phyloP scores from a whole-genome alignment of 2,329 filamentous ascomycete species.

The Tolypocladium pustulatum region DNA sequence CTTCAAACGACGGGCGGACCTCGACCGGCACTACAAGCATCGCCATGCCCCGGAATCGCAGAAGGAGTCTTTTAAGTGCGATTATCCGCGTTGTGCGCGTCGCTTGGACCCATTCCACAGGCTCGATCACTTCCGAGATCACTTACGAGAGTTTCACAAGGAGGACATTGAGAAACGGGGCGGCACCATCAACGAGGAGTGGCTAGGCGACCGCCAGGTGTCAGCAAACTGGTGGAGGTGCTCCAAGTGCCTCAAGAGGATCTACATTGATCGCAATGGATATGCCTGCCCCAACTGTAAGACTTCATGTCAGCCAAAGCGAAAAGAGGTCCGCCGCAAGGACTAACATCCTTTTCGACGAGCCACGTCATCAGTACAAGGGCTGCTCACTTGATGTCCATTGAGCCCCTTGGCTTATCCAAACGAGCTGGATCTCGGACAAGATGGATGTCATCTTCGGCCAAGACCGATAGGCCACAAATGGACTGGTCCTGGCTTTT shows the following conservation, averaged over 20 bases:
- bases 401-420: not conserved
- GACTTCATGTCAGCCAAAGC: constrained; percentile 31
- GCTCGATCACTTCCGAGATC: constrained; percentile 46
- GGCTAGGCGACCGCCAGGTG: constrained; percentile 28
- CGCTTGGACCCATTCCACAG: constrained; percentile 36
- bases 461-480: not conserved
- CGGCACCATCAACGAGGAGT: constrained; percentile 22
- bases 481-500: not conserved
- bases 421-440: not conserved
- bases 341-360: constrained; percentile 4
- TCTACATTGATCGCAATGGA: constrained; percentile 26
- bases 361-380: not conserved
- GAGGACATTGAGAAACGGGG: constrained; percentile 43
- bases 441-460: not conserved
- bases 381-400: not conserved
- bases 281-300: constrained; percentile 39
- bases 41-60: constrained; percentile 31
- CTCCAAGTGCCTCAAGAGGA: constrained; percentile 37
- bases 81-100: constrained; percentile 39
- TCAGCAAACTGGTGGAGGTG: constrained; percentile 42
- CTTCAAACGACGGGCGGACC: constrained; percentile 43
- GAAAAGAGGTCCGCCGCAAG: constrained; percentile 23
- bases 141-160: constrained; percentile 43
- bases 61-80: constrained; percentile 36
- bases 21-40: constrained; percentile 41